phyloP scores from a whole-genome alignment of 331 rosid genomes.

The Pyrus hybrid region DNA sequence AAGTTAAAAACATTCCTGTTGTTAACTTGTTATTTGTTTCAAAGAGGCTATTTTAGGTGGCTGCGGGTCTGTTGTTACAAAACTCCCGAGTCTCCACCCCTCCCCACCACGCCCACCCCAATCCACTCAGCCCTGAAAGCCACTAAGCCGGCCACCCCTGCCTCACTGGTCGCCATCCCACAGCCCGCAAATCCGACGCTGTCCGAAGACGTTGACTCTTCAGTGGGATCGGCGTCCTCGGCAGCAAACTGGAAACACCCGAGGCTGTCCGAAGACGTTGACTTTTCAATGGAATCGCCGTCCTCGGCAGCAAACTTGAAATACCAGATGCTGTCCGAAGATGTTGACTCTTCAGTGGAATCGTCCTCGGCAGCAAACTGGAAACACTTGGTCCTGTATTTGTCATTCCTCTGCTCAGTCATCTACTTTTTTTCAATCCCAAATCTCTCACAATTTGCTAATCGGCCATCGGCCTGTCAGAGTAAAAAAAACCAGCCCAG shows the following conservation, averaged over 20 bases:
- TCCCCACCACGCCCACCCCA: no score
- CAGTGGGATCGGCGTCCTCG: not conserved
- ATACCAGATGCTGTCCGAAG: not conserved
- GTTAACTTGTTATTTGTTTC: no score
- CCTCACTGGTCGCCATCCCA: no score
- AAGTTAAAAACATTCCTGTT: no score
- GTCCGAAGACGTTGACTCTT: not conserved
- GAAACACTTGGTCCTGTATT: slow-evolving; percentile 37
- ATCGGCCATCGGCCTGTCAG: slow-evolving; percentile 35
- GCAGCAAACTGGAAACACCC: slow-evolving; percentile 26
- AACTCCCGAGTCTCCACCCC: no score
- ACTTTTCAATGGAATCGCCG: not conserved
- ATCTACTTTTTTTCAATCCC: slow-evolving; percentile 30
- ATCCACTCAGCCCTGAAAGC: no score
- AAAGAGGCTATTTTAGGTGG: no score
- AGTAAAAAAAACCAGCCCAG: slow-evolving; percentile 36
- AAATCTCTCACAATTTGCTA: slow-evolving; percentile 22
- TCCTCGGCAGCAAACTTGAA: slow-evolving; percentile 25
- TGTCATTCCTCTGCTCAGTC: slow-evolving; percentile 16
- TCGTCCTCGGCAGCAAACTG: slow-evolving; percentile 16
- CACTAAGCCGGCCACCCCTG: no score
- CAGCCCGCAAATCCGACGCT: not conserved
- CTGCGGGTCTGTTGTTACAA: no score
- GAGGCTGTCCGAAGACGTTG: not conserved
- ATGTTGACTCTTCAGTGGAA: not conserved